Conservation (phyloP, 768 basidiomycete genomes). For the Lyophyllum decastes region DNA sequence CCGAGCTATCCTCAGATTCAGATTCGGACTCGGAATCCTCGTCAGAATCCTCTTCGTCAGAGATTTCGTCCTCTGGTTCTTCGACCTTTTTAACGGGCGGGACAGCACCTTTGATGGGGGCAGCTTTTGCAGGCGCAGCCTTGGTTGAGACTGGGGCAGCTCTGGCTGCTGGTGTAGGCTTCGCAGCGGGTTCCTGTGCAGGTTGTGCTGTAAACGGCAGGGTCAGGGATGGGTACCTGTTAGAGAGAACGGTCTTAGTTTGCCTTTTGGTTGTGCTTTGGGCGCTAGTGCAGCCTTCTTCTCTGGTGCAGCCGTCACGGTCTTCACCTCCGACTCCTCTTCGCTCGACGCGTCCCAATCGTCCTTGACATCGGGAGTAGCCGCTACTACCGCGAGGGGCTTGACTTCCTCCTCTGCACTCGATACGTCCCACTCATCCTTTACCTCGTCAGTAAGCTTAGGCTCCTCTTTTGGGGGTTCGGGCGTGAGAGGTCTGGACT, state of each 20-base stretch:
- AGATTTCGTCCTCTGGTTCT: slow-evolving; percentile 31
- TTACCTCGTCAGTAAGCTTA: slow-evolving; percentile 32
- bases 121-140: slow-evolving; percentile 16
- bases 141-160: slow-evolving; percentile 13
- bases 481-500: slow-evolving; percentile 56
- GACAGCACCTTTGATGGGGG: slow-evolving; percentile 8
- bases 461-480: slow-evolving; percentile 30
- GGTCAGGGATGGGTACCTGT: too few species aligned
- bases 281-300: not conserved
- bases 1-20: slow-evolving; percentile 24
- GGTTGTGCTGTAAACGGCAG: slow-evolving; percentile 8
- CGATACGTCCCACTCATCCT: slow-evolving; percentile 37
- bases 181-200: slow-evolving; percentile 23
- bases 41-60: slow-evolving; percentile 38
- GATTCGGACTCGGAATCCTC: slow-evolving; percentile 27
- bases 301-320: slow-evolving; percentile 8
- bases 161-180: slow-evolving; percentile 22
- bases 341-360: slow-evolving; percentile 74
- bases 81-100: slow-evolving; percentile 7
- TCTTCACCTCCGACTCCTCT: slow-evolving; percentile 47
- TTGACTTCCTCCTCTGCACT: slow-evolving; percentile 26
- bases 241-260: too few species aligned
- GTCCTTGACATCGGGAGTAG: slow-evolving; percentile 25
- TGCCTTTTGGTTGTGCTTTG: slow-evolving; percentile 15
- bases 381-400: slow-evolving; percentile 24